phyloP scores from a whole-genome alignment of 495 filamentous ascomycete species.

The Glarea lozoyensis region DNA sequence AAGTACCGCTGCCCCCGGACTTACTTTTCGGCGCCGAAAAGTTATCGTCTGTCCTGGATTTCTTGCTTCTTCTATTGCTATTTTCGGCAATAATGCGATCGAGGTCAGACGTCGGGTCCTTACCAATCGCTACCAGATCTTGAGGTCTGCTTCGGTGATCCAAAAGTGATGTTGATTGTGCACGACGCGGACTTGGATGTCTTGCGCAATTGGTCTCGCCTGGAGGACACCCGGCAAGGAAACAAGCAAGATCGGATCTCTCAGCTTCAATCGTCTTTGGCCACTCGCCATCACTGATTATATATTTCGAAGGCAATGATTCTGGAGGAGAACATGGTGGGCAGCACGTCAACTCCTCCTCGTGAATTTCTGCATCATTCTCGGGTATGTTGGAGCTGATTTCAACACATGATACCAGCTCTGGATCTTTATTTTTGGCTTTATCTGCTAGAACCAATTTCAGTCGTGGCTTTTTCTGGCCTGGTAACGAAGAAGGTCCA shows the following conservation, averaged over 20 bases:
- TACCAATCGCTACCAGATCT: not conserved
- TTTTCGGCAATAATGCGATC: not conserved
- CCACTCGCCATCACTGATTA: not conserved
- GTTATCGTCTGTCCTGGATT: not conserved
- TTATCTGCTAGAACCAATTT: conserved; percentile 10
- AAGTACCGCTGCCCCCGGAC: conserved; percentile 10
- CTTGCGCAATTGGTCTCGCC: conserved; percentile 2
- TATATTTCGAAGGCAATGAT: conserved; percentile 6
- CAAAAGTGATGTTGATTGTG: not conserved
- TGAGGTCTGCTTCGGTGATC: not conserved
- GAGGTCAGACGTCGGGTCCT: too few species aligned
- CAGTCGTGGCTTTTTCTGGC: conserved; percentile 5
- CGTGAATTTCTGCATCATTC: conserved; percentile 10
- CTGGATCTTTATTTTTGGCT: conserved; percentile 1
- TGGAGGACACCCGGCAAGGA: conserved; percentile 15
- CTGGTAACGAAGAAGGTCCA: too few species aligned
- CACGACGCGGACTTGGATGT: not conserved
- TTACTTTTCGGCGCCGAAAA: conserved; percentile 1
- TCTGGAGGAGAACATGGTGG: conserved; percentile 10
- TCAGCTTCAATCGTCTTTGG: not conserved
- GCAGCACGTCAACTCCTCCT: conserved; percentile 9
- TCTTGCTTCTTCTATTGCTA: not conserved
- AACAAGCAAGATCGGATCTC: conserved; percentile 12
- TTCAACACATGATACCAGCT: conserved; percentile 12
- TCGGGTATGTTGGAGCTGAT: conserved; percentile 2